Evolutionary conservation across 352 stramenopile genomes (phyloP), one percentile per base, ranked within the genome.

Genomic region (Globisporangium paroecandrum): DNA sequence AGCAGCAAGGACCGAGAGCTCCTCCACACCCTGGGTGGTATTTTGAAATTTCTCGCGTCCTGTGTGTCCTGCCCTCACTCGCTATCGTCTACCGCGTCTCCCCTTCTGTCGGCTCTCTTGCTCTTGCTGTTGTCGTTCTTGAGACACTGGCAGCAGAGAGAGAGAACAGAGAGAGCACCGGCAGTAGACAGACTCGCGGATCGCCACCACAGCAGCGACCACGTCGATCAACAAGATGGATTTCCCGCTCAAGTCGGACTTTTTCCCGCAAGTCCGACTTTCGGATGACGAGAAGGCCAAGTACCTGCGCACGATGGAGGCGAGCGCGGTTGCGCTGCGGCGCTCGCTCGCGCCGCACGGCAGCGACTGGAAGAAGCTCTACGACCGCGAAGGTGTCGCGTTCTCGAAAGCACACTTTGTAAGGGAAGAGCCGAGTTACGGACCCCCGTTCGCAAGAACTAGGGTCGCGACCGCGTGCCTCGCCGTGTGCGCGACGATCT

Each of bases 231-330:
- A 18, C 13, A 61, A 57, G 65, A 91, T 91, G 83, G 82, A 91
- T 66, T 87, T 93, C 58, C 85, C 85, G 6, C 58, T 93, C 22
- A 88, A 89, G 71, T 54, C 71, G 29, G 77, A 86, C 72, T 93
- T 91, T 65, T 93, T 93, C 64, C 82, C 85, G 55, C 68, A 77
- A 9, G 69, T 90, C 60, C 75, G 75, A 55, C 74, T 91, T 58
- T 73, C 80, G 15, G 47, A 43, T 15, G 74, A 87, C 9, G 85
- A 91, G 68, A 70, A 68, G 27, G 58, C 68, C n/a, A 67, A 69
- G 41, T 91, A 91, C 65, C 59, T 80, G 15, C 49, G 71, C 12
- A 78, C 68, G n/a, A 80, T 73, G 46, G 77, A 88, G 55, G 65
- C 73, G 25, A 78, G 69, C 47, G 77, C 85, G 13, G 68, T 65